These are phyloP conservation scores for Edaphochlamys debaryana DNA, from an alignment of 139 green algal genomes.

Conservation along the genomic window DNA sequence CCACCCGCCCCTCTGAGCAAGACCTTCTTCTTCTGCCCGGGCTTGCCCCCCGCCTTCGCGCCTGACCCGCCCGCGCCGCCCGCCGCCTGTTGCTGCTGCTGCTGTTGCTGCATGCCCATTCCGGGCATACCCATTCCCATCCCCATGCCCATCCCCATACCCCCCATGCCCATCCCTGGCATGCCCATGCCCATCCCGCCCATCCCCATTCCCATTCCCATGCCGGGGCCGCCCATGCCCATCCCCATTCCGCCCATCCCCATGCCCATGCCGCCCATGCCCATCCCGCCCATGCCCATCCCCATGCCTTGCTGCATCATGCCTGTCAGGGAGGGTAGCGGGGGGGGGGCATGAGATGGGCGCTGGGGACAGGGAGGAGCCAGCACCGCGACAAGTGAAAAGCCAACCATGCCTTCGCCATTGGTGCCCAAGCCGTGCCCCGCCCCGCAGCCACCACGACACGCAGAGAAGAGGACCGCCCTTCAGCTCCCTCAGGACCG, in stretches of 20 bases:
- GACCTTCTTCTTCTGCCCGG: conserved; percentile 43
- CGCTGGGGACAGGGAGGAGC: no score
- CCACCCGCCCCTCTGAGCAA: conserved; percentile 67
- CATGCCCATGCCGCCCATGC: not conserved
- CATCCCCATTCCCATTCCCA: no score
- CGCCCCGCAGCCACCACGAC: no score
- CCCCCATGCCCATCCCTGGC: not conserved
- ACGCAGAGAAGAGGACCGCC: no score
- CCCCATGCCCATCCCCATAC: conserved; percentile 7
- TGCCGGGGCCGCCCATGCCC: conserved; percentile 20
- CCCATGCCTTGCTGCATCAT: conserved; percentile 25
- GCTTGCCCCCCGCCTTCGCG: not conserved
- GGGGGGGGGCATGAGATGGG: no score
- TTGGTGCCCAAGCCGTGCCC: no score
- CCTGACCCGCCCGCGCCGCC: conserved; percentile 4
- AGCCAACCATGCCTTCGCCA: no score
- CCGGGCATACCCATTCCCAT: conserved; percentile 24
- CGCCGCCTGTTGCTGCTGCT: not conserved
- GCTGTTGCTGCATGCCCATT: conserved; percentile 1
- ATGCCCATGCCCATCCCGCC: conserved; percentile 2
- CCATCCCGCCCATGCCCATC: conserved; percentile 24
- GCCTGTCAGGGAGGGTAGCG: not conserved
- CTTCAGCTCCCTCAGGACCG: no score
- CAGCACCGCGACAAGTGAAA: no score
- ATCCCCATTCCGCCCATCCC: not conserved